phyloP scores from a whole-genome alignment of 371 early-diverging fungal genomes.

The Syncephalis fuscata region DNA sequence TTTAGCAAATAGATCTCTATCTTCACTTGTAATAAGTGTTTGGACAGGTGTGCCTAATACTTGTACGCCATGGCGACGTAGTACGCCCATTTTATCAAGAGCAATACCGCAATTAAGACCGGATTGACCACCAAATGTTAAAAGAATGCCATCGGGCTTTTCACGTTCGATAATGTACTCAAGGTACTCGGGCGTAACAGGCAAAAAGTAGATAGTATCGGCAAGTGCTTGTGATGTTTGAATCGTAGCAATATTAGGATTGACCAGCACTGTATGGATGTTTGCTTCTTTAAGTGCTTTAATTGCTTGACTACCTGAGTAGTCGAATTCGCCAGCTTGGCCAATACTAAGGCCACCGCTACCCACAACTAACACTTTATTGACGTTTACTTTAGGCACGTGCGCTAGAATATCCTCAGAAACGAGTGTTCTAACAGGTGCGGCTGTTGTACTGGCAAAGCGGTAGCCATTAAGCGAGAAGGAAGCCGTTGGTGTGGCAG shows the following conservation, averaged over 20 bases:
- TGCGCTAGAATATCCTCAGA: not conserved
- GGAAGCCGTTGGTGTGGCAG: no score
- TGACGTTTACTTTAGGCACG: slow-evolving; percentile 24
- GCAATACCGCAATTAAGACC: slow-evolving; percentile 85
- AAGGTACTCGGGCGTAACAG: slow-evolving; percentile 84
- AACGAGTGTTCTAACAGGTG: no score
- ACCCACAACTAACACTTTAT: slow-evolving; percentile 85
- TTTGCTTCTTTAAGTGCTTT: slow-evolving; percentile 85
- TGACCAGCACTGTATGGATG: slow-evolving; percentile 77
- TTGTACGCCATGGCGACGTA: slow-evolving; percentile 59
- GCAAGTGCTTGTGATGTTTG: slow-evolving; percentile 90
- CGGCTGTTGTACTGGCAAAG: no score
- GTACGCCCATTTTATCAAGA: slow-evolving; percentile 59
- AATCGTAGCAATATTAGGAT: slow-evolving; percentile 95
- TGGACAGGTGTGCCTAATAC: slow-evolving; percentile 88
- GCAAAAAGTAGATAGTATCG: slow-evolving; percentile 85
- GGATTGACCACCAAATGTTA: slow-evolving; percentile 91
- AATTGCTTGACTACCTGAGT: slow-evolving; percentile 90
- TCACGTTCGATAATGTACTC: slow-evolving; percentile 76
- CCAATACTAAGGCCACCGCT: slow-evolving; percentile 87
- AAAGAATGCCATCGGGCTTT: slow-evolving; percentile 83
- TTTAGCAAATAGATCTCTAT: slow-evolving; percentile 85
- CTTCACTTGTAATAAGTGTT: slow-evolving; percentile 78
- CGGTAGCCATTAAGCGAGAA: no score
- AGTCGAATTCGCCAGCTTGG: slow-evolving; percentile 97